Evolutionary conservation across 441 rosid genomes (phyloP).

Genomic region (Gossypium aridum): DNA sequence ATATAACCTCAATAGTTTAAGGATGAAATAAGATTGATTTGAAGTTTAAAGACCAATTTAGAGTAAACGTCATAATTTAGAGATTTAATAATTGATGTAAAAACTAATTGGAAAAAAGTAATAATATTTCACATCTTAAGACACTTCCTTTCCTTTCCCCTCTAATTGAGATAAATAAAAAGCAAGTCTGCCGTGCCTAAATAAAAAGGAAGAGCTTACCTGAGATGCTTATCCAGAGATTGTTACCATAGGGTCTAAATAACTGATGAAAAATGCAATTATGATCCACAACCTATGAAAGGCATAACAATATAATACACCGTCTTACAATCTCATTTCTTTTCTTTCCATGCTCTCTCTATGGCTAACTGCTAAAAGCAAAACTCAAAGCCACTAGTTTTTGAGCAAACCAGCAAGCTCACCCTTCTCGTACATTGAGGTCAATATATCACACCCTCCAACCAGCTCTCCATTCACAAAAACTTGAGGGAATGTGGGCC

Average conservation of each 20-base stretch:
- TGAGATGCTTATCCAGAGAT: too few species aligned
- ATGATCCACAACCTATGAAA: not conserved
- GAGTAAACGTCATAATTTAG: too few species aligned
- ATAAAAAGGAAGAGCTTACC: too few species aligned
- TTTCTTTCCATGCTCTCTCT: not conserved
- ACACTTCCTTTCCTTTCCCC: too few species aligned
- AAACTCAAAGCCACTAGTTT: constrained; percentile 17
- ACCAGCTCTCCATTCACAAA: constrained; percentile 55
- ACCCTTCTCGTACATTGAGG: constrained; percentile 58
- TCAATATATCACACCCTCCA: constrained; percentile 61
- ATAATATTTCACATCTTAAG: too few species aligned
- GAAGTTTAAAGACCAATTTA: too few species aligned
- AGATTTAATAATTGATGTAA: too few species aligned
- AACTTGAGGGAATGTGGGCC: constrained; percentile 62
- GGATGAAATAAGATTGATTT: too few species aligned
- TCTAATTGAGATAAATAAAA: too few species aligned
- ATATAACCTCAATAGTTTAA: too few species aligned
- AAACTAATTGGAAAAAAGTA: too few species aligned
- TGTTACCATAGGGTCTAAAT: not conserved
- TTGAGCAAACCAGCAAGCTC: constrained; percentile 52
- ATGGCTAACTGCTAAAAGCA: not conserved
- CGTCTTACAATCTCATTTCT: not conserved
- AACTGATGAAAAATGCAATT: not conserved
- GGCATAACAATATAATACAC: not conserved
- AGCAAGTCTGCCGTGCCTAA: too few species aligned